These are phyloP conservation scores for Micractinium conductrix DNA, from an alignment of 139 green algal species.

Conservation along the genomic window DNA sequence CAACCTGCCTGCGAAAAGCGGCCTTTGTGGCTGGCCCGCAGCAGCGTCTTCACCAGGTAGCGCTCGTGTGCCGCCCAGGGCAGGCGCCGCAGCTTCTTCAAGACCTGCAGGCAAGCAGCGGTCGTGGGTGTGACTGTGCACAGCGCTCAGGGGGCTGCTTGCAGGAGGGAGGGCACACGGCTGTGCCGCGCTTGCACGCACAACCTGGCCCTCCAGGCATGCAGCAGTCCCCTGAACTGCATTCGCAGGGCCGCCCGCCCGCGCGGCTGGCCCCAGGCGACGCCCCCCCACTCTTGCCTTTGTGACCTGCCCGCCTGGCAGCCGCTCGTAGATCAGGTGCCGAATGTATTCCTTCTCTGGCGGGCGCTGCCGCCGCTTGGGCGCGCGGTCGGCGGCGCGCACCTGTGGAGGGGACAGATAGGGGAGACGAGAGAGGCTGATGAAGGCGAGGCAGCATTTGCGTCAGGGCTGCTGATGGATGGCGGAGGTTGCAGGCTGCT, in stretches of 20 bases:
- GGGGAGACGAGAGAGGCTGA: neutral
- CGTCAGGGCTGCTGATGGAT: neutral
- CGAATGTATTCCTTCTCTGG: constrained; percentile 90
- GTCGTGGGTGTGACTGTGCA: no score
- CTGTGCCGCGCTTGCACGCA: no score
- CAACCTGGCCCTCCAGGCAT: no score
- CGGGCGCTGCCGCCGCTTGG: constrained; percentile 52
- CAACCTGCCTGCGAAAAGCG: constrained; percentile 45
- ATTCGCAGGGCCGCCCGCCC: no score
- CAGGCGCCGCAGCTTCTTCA: constrained; percentile 89
- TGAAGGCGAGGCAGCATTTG: neutral
- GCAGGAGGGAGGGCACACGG: no score
- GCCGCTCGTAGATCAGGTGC: constrained; percentile 82
- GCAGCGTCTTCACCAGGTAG: constrained; percentile 87
- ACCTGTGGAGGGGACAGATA: no score
- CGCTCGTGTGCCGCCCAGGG: constrained; percentile 78
- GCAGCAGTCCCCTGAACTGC: no score
- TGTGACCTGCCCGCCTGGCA: constrained; percentile 62
- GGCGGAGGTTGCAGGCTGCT: no score
- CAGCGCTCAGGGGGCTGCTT: no score
- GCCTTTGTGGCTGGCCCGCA: constrained; percentile 69
- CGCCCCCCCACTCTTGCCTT: constrained; percentile 27
- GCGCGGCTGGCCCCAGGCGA: no score
- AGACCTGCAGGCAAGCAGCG: constrained; percentile 55
- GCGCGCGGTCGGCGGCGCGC: constrained; percentile 17